Evolutionary conservation across 345 rosid genomes (phyloP).

Genomic region (Pistacia atlantica): DNA sequence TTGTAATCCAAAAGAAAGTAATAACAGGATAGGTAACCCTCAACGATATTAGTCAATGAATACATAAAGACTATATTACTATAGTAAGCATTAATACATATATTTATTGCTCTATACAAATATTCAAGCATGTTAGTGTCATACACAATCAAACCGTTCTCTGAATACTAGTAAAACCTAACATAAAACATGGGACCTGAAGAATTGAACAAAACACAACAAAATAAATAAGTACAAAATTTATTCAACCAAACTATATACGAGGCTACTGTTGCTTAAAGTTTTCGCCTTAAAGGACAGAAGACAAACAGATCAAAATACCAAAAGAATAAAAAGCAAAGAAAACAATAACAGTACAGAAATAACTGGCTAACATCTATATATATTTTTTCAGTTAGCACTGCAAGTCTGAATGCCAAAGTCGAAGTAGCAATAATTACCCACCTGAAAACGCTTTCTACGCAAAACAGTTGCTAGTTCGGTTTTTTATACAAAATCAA

Average conservation of each 20-base stretch:
- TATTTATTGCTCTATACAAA: background rate
- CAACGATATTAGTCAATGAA: background rate
- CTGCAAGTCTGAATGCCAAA: constrained; percentile 56
- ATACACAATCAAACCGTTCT: constrained; percentile 90
- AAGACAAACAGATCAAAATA: background rate
- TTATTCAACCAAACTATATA: background rate
- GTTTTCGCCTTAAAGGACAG: background rate
- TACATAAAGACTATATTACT: background rate
- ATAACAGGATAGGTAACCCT: background rate
- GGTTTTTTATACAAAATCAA: too few species aligned
- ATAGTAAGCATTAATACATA: background rate
- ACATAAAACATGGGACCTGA: constrained; percentile 82
- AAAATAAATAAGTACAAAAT: constrained; percentile 19
- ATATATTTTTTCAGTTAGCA: constrained; percentile 26
- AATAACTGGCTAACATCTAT: too few species aligned
- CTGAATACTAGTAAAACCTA: constrained; percentile 76
- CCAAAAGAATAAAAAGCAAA: background rate
- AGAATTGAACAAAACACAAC: constrained; percentile 18
- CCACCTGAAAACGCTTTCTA: constrained; percentile 55
- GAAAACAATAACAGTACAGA: background rate
- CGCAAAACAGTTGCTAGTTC: too few species aligned
- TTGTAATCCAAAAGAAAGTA: background rate
- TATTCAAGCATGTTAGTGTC: constrained; percentile 21
- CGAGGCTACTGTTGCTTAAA: background rate
- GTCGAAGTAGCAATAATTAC: constrained; percentile 73